Evolutionary conservation across 441 rosid species (phyloP), one percentile per base, ranked within the genome.

Genomic region (Omphalea diandra): DNA sequence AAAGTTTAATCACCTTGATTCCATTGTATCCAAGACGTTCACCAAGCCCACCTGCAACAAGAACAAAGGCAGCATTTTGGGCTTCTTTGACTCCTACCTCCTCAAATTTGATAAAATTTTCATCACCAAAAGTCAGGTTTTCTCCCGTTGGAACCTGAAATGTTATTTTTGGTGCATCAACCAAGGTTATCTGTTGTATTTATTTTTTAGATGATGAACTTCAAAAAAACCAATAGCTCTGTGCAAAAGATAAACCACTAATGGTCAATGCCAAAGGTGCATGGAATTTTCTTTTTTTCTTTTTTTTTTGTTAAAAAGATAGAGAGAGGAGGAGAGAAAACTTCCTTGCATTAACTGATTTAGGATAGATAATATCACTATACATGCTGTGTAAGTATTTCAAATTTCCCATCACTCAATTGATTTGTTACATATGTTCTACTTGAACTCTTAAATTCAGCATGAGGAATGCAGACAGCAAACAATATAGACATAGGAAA

Each of bases 1-100:
- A 52, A 10, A 29, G 43, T 33, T 1, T 26, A 40, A 11, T 64
- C 57, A 93, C 98, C 98, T 95, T 95, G 76, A 95, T 95, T 77
- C 99, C 99, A 76, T 90, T 93, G 78, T 88, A 95, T 74, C 98
- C 99, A 70, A 95, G 97, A 53, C 97, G 98, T 73, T 88, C 99
- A 8, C 99, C 99, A 72, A 95, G 98, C 18, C 99, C 99, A 67
- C 99, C 99, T 1, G 99, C 98, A 79, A 95, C 99, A 74, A 96
- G 97, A 79, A 91, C 99, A 79, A 93, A 96, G 55, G 93, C 97
- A 71, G 97, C 90, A 72, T 87, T 87, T 76, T 82, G 86, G 59
- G 97, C 96, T 85, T 91, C 98, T 33, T 29, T 83, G 12, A 96
- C 83, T n/a, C 99, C 97, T 56, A 71, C 67, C 84, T 91, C 88